phyloP scores from a whole-genome alignment of 169 alveolate species.

The Eimeria tenella region DNA sequence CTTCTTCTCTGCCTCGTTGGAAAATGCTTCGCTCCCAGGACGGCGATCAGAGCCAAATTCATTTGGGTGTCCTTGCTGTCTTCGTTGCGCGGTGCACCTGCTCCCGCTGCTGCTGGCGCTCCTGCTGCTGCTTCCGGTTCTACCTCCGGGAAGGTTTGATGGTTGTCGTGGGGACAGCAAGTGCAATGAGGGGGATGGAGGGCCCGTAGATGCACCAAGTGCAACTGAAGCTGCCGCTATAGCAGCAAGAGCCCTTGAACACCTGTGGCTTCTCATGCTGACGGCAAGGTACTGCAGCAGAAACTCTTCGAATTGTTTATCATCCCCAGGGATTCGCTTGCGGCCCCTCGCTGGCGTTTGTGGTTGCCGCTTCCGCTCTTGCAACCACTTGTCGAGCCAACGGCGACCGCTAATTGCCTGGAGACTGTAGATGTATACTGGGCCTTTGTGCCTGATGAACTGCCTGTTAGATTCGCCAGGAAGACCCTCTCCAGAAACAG shows the following conservation, averaged over 20 bases:
- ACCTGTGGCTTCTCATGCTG: conserved; percentile 41
- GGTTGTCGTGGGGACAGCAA: not conserved
- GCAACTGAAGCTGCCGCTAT: conserved; percentile 62
- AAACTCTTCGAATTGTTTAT: conserved; percentile 19
- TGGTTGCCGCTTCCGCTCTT: conserved; percentile 36
- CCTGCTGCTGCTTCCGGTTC: conserved; percentile 41
- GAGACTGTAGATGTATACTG: conserved; percentile 72
- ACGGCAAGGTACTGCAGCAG: not conserved
- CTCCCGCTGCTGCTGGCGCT: conserved; percentile 41
- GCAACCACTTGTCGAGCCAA: conserved; percentile 64
- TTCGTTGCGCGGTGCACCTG: not conserved
- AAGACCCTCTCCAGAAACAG: conserved; percentile 41
- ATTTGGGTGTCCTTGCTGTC: conserved; percentile 5
- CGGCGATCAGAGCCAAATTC: not conserved
- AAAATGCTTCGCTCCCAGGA: conserved; percentile 10
- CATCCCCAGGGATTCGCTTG: not conserved
- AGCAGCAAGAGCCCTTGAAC: conserved; percentile 62
- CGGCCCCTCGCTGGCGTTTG: not conserved
- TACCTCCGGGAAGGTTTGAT: not conserved
- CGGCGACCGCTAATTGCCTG: conserved; percentile 80
- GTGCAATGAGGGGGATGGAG: not conserved
- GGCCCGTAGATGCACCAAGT: not conserved
- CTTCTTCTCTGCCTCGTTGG: not conserved
- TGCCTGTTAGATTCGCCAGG: not conserved
- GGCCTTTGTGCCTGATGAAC: conserved; percentile 53